Base-by-base conservation (phyloP, 2,329 filamentous ascomycete species). In the Penicillium sp. region DNA sequence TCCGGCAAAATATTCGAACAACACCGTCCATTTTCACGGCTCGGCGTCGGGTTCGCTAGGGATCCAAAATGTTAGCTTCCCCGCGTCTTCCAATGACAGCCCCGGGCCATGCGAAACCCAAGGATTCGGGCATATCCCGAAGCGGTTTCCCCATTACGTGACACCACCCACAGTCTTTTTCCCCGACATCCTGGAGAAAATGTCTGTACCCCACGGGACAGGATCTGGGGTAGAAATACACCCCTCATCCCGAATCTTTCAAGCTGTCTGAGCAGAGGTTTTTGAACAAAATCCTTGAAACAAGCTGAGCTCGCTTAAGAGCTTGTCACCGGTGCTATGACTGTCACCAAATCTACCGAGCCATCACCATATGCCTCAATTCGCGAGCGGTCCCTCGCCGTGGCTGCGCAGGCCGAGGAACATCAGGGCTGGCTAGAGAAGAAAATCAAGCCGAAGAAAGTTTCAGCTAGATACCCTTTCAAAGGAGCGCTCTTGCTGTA, bases 391-490 rank as follows among this genome's bases (percentile, higher is more conserved):
- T 59, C 66, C 10, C 57, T 57, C 7, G 60, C 65, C 8, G 61
- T 70, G 13, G 64, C 64, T 32, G 47, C 31, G 18, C 63, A 64
- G 31, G 61, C 60, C n/a, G 57, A 51, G 13, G 60, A 60, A 45
- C 61, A 71, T 34, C 50, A 65, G 16, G 58, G 64, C 36, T 73
- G 70, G 70, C 55, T 74, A 21, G 71, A 74, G 61, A 68, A 61
- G 32, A 63, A 55, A n/a, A 38, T 76, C 21, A 75, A 72, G 58
- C 74, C 73, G 1, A 72, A 62, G 53, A 73, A 66, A 31, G 59
- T 74, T 47, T 69, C 60, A 2, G 67, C 70, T 7, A 56, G 73
- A 16, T 76, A 75, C 54, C 73, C 73, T 1, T 66, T 76, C 64
- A 73, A 68, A 49, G 74, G 74, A 49, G n/a, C 57, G 8, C 55